Conservation (phyloP, 2,329 filamentous ascomycete species). For the Fusarium stilboides region DNA sequence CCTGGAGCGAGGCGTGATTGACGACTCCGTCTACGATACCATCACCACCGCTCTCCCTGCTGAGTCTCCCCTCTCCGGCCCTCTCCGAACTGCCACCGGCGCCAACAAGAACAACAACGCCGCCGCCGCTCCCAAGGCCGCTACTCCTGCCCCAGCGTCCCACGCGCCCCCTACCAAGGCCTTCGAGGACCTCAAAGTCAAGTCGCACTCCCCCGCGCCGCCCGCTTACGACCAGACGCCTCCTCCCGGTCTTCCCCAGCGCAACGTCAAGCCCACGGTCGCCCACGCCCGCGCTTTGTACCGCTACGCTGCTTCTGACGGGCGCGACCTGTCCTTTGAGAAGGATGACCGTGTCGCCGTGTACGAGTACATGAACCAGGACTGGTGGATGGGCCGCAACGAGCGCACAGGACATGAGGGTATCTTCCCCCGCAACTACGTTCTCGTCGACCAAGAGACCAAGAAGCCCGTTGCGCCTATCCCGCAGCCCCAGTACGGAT, state of each 20-base stretch:
- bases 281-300: constrained; percentile 86
- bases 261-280: constrained; percentile 70
- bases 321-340: constrained; percentile 85
- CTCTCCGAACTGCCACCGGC: constrained; percentile 59
- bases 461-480: constrained; percentile 56
- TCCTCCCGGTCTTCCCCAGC: constrained; percentile 60
- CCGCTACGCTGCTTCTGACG: constrained; percentile 83
- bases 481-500: constrained; percentile 58
- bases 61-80: constrained; percentile 73
- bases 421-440: constrained; percentile 96
- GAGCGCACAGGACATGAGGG: constrained; percentile 86
- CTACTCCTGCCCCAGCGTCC: constrained; percentile 50
- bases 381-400: constrained; percentile 97
- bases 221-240: constrained; percentile 68
- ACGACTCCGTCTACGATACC: constrained; percentile 79
- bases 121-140: constrained; percentile 50
- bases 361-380: constrained; percentile 93
- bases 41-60: constrained; percentile 82
- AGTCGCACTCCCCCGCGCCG: constrained; percentile 58
- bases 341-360: constrained; percentile 86
- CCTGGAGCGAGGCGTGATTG: constrained; percentile 85
- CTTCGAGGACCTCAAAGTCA: constrained; percentile 60
- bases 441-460: constrained; percentile 77
- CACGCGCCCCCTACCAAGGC: constrained; percentile 55
- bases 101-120: constrained; percentile 53